A percentile compares a stretch with the other conserved stretches of the same genome.
Evolutionary conservation across 75 land plant species (phyloP).

Genomic region (Larix kaempferi): DNA sequence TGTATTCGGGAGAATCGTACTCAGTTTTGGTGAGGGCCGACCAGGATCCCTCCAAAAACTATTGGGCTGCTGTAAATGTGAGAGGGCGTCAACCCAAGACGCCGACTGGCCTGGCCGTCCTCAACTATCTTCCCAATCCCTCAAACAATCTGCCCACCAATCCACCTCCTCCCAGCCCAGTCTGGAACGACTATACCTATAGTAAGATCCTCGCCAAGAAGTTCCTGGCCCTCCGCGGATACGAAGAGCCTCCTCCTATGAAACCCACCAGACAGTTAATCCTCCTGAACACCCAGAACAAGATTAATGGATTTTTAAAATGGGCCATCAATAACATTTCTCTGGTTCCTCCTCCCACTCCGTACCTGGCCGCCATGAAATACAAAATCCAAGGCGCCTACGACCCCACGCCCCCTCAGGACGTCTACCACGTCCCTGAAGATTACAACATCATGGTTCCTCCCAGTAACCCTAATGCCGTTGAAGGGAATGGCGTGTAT

Average conservation of each 20-base stretch:
- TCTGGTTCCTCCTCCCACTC: conserved; percentile 55
- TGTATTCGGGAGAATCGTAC: conserved; percentile 28
- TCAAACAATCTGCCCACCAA: conserved; percentile 37
- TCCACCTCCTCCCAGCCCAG: conserved; percentile 42
- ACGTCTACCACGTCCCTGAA: conserved; percentile 10
- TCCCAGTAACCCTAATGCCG: conserved; percentile 51
- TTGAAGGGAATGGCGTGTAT: conserved; percentile 44
- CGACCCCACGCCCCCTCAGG: conserved; percentile 44
- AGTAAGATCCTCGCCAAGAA: conserved; percentile 35
- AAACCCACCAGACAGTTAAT: conserved; percentile 30
- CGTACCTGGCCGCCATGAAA: conserved; percentile 64
- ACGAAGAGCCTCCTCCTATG: conserved; percentile 28
- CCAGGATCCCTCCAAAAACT: conserved; percentile 23
- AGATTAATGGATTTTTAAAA: conserved; percentile 52
- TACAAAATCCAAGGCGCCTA: conserved; percentile 33
- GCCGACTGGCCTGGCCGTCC: conserved; percentile 32
- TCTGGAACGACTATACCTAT: conserved; percentile 61
- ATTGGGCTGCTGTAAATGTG: conserved; percentile 33
- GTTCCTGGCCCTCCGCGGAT: not conserved
- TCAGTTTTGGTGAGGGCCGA: conserved; percentile 29
- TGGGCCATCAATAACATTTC: conserved; percentile 95
- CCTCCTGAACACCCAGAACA: conserved; percentile 84
- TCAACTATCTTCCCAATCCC: conserved; percentile 23
- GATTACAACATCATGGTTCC: conserved; percentile 52
- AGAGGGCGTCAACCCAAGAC: conserved; percentile 28